Percentiles rank a stretch among this genome's conserved stretches.
phyloP scores from a whole-genome alignment of 2,329 filamentous ascomycete genomes.

The Clonostachys rosea region DNA sequence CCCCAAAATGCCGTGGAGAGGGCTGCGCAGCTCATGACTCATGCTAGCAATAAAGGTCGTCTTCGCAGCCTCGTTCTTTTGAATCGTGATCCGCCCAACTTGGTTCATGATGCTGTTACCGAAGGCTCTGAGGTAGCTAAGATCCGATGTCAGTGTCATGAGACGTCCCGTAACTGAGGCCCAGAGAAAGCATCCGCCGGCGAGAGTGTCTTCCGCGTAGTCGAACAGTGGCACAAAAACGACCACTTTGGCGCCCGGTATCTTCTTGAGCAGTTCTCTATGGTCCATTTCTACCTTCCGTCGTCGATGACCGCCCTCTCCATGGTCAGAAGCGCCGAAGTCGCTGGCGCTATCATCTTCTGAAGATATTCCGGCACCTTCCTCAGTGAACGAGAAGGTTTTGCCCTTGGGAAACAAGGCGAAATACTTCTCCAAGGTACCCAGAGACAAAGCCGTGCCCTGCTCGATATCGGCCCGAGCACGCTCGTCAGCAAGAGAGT shows the following conservation, averaged over 20 bases:
- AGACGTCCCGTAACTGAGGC: constrained; percentile 22
- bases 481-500: constrained; percentile 14
- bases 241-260: constrained; percentile 23
- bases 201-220: constrained; percentile 23
- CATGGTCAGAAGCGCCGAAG: constrained; percentile 4
- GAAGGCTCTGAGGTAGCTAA: constrained; percentile 23
- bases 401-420: constrained; percentile 20
- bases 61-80: constrained; percentile 47
- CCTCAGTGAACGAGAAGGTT: constrained; percentile 18
- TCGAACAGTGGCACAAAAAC: constrained; percentile 28
- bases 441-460: constrained; percentile 16
- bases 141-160: constrained; percentile 26
- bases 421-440: constrained; percentile 20
- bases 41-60: constrained; percentile 55
- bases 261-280: constrained; percentile 22
- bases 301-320: background rate
- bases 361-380: constrained; percentile 17
- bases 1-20: constrained; percentile 52
- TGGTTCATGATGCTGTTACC: constrained; percentile 38
- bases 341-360: constrained; percentile 23
- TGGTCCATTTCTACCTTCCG: constrained; percentile 14
- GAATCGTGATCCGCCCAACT: constrained; percentile 46
- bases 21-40: constrained; percentile 52
- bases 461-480: constrained; percentile 15
- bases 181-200: constrained; percentile 28